phyloP scores from a whole-genome alignment of 768 basidiomycete genomes.

The Rhizopogon vulgaris region DNA sequence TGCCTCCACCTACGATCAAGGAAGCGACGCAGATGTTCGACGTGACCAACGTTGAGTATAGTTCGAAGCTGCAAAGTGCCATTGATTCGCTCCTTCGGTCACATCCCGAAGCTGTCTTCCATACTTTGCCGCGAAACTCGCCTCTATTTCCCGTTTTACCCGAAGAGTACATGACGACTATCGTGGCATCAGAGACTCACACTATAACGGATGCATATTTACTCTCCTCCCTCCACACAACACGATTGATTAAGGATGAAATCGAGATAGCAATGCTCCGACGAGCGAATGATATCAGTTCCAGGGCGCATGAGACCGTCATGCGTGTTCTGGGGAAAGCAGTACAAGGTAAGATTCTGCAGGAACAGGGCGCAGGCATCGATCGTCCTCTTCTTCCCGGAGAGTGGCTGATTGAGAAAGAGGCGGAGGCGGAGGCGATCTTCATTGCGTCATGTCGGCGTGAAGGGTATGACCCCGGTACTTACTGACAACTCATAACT shows the following conservation, averaged over 20 bases:
- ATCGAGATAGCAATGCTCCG: constrained; percentile 71
- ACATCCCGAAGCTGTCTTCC: constrained; percentile 50
- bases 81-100: background rate
- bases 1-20: constrained; percentile 67
- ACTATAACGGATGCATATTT: constrained; percentile 58
- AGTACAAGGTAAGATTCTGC: constrained; percentile 50
- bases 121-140: constrained; percentile 52
- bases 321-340: constrained; percentile 86
- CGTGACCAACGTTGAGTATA: constrained; percentile 41
- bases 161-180: constrained; percentile 32
- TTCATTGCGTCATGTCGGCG: constrained; percentile 88
- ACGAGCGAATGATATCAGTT: constrained; percentile 81
- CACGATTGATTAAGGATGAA: constrained; percentile 72
- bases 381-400: constrained; percentile 55
- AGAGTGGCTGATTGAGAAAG: constrained; percentile 88
- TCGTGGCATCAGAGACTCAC: constrained; percentile 27
- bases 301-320: constrained; percentile 83
- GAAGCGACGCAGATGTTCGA: constrained; percentile 51
- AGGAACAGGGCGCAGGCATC: constrained; percentile 32
- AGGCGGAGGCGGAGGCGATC: constrained; percentile 90
- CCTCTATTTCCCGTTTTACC: constrained; percentile 49
- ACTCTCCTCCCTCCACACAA: constrained; percentile 69
- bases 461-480: constrained; percentile 57
- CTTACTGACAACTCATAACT: background rate
- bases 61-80: background rate